Conservation (phyloP, 2,329 filamentous ascomycete species). For the Colletotrichum destructivum region DNA sequence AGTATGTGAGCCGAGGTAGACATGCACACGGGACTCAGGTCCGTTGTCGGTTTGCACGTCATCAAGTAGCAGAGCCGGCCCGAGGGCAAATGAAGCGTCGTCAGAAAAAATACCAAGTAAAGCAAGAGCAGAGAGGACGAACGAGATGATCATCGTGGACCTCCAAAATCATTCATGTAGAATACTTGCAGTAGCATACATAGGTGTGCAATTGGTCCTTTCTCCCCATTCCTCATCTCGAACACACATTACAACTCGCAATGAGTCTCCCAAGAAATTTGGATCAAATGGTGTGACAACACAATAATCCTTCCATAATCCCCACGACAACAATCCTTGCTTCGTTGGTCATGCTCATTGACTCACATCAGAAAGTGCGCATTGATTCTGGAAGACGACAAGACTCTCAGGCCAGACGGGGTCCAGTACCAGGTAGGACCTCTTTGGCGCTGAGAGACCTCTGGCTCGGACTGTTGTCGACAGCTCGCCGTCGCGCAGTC, state of each 20-base stretch:
- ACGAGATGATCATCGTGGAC: neutral
- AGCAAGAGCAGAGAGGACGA: neutral
- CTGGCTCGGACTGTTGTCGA: constrained; percentile 44
- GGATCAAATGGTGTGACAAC: constrained; percentile 27
- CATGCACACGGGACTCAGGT: no score
- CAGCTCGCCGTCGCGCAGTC: constrained; percentile 56
- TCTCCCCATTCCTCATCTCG: constrained; percentile 36
- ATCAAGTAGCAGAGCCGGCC: no score
- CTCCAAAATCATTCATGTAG: constrained; percentile 40
- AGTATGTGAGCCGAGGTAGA: no score
- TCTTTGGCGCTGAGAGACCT: neutral
- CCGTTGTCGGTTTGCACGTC: neutral
- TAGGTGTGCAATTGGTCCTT: constrained; percentile 38
- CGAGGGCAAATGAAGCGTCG: neutral
- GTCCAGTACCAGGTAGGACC: constrained; percentile 35
- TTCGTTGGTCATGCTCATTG: neutral
- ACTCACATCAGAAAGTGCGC: constrained; percentile 3
- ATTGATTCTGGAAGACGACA: constrained; percentile 32
- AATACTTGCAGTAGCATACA: constrained; percentile 38
- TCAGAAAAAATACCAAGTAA: neutral
- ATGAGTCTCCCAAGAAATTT: constrained; percentile 39
- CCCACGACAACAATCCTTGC: neutral
- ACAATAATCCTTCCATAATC: constrained; percentile 11
- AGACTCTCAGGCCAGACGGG: constrained; percentile 11
- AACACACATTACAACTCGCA: constrained; percentile 20